Percentiles rank a stretch among this genome's conserved stretches.
Conservation (phyloP, 345 rosid species). For the Acer saccharum region DNA sequence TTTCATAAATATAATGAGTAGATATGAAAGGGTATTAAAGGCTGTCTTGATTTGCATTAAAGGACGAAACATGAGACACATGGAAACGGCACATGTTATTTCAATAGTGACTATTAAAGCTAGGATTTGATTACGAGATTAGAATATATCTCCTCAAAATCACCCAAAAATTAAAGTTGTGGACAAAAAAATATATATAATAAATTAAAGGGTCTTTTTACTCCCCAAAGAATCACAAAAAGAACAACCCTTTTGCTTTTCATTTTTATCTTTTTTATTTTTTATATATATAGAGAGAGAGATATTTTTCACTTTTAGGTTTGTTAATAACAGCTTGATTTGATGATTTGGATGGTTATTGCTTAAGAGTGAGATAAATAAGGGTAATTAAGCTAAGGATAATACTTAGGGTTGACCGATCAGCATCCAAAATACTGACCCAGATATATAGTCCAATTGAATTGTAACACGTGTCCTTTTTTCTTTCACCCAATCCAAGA, state of each 20-base stretch:
- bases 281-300: too few relatives aligned
- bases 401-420: background rate
- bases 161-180: slow-evolving; percentile 27
- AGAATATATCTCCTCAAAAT: slow-evolving; percentile 38
- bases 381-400: background rate
- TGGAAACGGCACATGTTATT: slow-evolving; percentile 4
- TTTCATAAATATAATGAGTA: too few relatives aligned
- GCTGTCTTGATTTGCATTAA: background rate
- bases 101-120: slow-evolving; percentile 19
- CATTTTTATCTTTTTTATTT: background rate
- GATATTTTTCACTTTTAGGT: too few relatives aligned
- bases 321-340: slow-evolving; percentile 8
- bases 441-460: too few relatives aligned
- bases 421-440: too few relatives aligned
- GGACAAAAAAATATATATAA: background rate
- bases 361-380: slow-evolving; percentile 1
- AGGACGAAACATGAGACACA: slow-evolving; percentile 13
- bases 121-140: slow-evolving; percentile 22
- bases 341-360: slow-evolving; percentile 17
- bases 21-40: too few relatives aligned
- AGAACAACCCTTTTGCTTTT: slow-evolving; percentile 36
- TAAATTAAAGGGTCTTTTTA: slow-evolving; percentile 26
- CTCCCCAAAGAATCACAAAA: slow-evolving; percentile 34
- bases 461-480: too few relatives aligned
- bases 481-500: too few relatives aligned